phyloP scores from a whole-genome alignment of 192 early-diverging fungal species.

The Geosiphon pyriformis region DNA sequence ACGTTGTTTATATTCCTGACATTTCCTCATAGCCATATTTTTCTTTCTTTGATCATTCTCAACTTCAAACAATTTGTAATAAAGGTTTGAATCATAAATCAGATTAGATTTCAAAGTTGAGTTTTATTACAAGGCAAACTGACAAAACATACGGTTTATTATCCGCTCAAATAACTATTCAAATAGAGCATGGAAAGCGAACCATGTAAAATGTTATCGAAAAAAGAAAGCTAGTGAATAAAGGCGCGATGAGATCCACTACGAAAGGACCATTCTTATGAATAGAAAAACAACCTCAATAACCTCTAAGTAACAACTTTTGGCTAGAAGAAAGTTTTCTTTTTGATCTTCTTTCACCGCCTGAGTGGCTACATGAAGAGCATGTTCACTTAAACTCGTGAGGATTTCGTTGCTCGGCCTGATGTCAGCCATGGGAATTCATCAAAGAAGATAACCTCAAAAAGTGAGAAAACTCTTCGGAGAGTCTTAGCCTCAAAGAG shows the following conservation, averaged over 20 bases:
- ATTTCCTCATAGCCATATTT: background rate
- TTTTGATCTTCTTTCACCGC: background rate
- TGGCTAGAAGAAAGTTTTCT: background rate
- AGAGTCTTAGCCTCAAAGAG: no score
- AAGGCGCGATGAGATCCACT: background rate
- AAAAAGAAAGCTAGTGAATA: background rate
- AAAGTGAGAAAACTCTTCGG: no score
- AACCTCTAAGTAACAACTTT: background rate
- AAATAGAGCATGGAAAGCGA: background rate
- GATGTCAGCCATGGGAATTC: no score
- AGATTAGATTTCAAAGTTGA: background rate
- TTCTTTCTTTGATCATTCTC: background rate
- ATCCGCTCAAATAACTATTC: background rate
- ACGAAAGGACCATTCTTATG: background rate
- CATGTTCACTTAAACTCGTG: background rate
- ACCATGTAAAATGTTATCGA: no score
- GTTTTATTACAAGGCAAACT: background rate
- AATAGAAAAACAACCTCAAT: background rate
- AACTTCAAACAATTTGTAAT: background rate
- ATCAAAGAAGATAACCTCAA: no score
- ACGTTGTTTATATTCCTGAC: background rate
- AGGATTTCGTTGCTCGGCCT: no score
- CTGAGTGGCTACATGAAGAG: background rate
- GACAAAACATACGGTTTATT: background rate
- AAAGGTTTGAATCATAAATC: background rate